Percentiles rank a stretch among this genome's conserved stretches.
Evolutionary conservation across 1,284 basidiomycete genomes (phyloP).

Genomic region (Amylostereum areolatum): DNA sequence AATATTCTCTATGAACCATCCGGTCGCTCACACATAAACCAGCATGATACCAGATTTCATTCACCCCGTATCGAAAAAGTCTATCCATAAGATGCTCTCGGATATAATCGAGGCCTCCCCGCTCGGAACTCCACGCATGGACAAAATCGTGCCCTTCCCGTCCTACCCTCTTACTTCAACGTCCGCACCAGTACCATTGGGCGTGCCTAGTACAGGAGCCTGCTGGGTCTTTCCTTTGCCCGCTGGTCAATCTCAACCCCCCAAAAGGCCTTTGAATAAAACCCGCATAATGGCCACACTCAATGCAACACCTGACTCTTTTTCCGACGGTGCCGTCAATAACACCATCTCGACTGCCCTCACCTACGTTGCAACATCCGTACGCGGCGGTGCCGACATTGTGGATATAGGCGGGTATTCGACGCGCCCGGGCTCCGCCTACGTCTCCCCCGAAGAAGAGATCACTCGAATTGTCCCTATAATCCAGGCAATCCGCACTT

Average conservation of each 20-base stretch:
- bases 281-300: constrained; percentile 92
- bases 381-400: constrained; percentile 63
- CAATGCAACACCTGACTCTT: constrained; percentile 95
- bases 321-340: constrained; percentile 82
- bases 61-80: constrained; percentile 51
- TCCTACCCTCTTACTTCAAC: constrained; percentile 32
- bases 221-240: constrained; percentile 43
- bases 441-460: constrained; percentile 73
- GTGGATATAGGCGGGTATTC: constrained; percentile 95
- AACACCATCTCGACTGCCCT: constrained; percentile 44
- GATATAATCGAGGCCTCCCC: constrained; percentile 27
- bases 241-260: constrained; percentile 13
- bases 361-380: constrained; percentile 39
- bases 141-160: constrained; percentile 64
- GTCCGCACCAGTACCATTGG: constrained; percentile 5
- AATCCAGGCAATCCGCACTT: constrained; percentile 40
- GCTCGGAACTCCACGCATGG: constrained; percentile 40
- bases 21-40: not conserved
- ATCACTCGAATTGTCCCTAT: constrained; percentile 69
- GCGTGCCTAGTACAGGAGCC: constrained; percentile 33
- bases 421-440: constrained; percentile 73
- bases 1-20: not conserved
- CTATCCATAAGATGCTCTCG: constrained; percentile 42
- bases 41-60: constrained; percentile 69
- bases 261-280: constrained; percentile 20